These are phyloP conservation scores for Blastocladiella emersonii DNA, from an alignment of 371 early-diverging fungal species.

Conservation along the genomic window DNA sequence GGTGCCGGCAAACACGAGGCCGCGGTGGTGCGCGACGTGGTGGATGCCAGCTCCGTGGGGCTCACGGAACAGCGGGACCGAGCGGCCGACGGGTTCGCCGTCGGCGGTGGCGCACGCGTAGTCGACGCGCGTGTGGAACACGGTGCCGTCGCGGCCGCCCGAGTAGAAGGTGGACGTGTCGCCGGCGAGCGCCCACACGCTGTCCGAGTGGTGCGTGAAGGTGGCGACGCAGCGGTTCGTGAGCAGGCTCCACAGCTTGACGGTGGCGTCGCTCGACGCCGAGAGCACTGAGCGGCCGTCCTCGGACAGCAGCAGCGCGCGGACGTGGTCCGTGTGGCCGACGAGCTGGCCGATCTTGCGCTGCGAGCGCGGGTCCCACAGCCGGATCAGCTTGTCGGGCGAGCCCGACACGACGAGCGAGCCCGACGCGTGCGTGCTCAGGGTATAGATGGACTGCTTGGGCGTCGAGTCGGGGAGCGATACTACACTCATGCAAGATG, in stretches of 20 bases:
- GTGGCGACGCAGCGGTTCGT: slow-evolving; percentile 76
- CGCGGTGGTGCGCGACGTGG: not conserved
- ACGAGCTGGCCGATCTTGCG: slow-evolving; percentile 58
- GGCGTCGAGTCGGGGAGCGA: not conserved
- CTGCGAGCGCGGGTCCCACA: slow-evolving; percentile 98
- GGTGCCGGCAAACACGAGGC: not conserved
- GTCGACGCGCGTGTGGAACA: no score
- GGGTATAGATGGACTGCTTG: slow-evolving; percentile 29
- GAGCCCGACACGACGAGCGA: slow-evolving; percentile 94
- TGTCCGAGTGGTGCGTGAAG: slow-evolving; percentile 70
- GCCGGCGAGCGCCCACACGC: slow-evolving; percentile 81
- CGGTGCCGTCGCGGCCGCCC: slow-evolving; percentile 47
- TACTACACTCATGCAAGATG: not conserved
- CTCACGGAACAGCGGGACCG: no score
- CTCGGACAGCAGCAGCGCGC: slow-evolving; percentile 67
- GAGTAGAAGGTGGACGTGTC: slow-evolving; percentile 81
- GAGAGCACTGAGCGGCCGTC: slow-evolving; percentile 81
- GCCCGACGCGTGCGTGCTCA: slow-evolving; percentile 75
- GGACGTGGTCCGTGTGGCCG: slow-evolving; percentile 89
- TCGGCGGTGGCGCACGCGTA: no score
- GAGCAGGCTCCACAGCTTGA: slow-evolving; percentile 84
- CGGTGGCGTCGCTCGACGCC: slow-evolving; percentile 76
- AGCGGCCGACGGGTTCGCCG: no score
- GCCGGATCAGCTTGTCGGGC: slow-evolving; percentile 94
- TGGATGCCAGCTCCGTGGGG: not conserved